Conservation (phyloP, 108 stramenopile species). For the Licmophora abbreviata region DNA sequence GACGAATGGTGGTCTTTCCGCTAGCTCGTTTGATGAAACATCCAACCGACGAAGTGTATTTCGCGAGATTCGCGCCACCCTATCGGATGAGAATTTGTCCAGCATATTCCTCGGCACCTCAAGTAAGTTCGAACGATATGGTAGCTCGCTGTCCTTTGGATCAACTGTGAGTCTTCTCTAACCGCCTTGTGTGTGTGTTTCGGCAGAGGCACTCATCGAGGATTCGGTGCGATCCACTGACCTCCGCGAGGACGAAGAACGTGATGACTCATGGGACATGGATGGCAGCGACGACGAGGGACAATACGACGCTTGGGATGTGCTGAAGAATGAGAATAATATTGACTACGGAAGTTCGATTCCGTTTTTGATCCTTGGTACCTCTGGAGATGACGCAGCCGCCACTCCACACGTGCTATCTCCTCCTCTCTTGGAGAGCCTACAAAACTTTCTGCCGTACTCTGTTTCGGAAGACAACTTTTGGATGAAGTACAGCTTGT, state of each 20-base stretch:
- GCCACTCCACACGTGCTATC: conserved; percentile 65
- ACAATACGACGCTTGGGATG: conserved; percentile 45
- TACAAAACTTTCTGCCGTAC: conserved; percentile 56
- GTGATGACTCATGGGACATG: conserved; percentile 14
- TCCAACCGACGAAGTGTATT: neutral
- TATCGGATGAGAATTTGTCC: neutral
- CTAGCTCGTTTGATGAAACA: neutral
- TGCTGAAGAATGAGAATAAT: conserved; percentile 63
- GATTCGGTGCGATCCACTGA: neutral
- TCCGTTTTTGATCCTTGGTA: conserved; percentile 67
- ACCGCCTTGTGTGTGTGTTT: neutral
- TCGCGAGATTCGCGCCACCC: neutral
- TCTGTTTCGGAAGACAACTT: conserved; percentile 47
- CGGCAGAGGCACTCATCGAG: neutral
- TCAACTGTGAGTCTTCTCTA: neutral
- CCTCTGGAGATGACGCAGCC: conserved; percentile 41
- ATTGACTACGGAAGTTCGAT: conserved; percentile 62
- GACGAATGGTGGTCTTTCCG: neutral
- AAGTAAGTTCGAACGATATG: neutral
- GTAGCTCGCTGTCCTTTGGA: neutral
- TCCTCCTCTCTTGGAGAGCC: conserved; percentile 76
- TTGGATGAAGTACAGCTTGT: conserved; percentile 62
- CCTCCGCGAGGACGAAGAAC: too few relatives aligned
- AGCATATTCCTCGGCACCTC: neutral
- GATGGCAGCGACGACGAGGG: conserved; percentile 26